A percentile compares a stretch with the other conserved stretches of the same genome.
These are phyloP conservation scores for Globisporangium middletonii DNA, from an alignment of 352 stramenopile genomes.

Conservation along the genomic window DNA sequence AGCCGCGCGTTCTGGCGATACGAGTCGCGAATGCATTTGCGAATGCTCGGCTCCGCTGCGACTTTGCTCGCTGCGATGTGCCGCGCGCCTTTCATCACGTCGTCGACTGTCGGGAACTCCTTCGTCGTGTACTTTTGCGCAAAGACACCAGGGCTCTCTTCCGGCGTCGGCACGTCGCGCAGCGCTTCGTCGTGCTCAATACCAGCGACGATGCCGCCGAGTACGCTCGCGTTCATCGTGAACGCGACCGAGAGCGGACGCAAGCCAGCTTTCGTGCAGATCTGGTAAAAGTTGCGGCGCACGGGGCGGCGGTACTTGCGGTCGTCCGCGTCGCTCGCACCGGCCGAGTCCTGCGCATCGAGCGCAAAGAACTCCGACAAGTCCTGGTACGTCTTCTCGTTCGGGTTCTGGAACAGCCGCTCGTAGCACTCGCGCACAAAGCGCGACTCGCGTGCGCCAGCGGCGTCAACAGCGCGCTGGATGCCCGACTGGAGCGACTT, in stretches of 20 bases:
- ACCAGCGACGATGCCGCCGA: slow-evolving; percentile 70
- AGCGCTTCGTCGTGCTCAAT: slow-evolving; percentile 62
- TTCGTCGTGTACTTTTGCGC: slow-evolving; percentile 77
- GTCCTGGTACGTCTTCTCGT: slow-evolving; percentile 84
- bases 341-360: slow-evolving; percentile 52
- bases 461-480: slow-evolving; percentile 57
- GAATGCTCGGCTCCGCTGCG: slow-evolving; percentile 78
- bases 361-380: slow-evolving; percentile 82
- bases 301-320: slow-evolving; percentile 71
- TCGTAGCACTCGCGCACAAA: slow-evolving; percentile 85
- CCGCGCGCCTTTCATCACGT: slow-evolving; percentile 85
- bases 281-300: slow-evolving; percentile 86
- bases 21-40: slow-evolving; percentile 78
- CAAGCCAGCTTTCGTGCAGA: slow-evolving; percentile 81
- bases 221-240: slow-evolving; percentile 81
- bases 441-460: slow-evolving; percentile 62
- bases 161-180: slow-evolving; percentile 65
- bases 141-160: slow-evolving; percentile 63
- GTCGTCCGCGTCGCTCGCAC: slow-evolving; percentile 36
- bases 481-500: slow-evolving; percentile 69
- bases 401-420: slow-evolving; percentile 54
- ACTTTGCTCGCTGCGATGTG: slow-evolving; percentile 86
- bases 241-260: slow-evolving; percentile 66
- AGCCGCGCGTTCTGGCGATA: slow-evolving; percentile 74
- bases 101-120: slow-evolving; percentile 78